These are phyloP conservation scores for Claviceps spartinae DNA, from an alignment of 2,329 filamentous ascomycete species.

Conservation along the genomic window DNA sequence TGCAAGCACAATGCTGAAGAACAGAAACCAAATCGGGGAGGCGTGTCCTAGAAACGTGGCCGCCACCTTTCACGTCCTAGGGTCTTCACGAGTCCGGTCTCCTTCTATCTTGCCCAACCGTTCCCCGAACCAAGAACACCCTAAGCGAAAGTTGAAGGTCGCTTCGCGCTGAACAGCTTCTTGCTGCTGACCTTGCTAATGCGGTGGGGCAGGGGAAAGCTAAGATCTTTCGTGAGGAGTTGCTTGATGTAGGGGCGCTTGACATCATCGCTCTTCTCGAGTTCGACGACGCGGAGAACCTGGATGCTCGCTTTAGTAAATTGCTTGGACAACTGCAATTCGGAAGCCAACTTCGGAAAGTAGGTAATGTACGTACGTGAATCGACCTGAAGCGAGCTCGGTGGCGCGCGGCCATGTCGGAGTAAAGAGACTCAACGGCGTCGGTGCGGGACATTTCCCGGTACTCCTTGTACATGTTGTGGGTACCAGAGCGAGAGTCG, in stretches of 20 bases:
- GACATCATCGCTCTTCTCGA: constrained; percentile 88
- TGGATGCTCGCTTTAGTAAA: constrained; percentile 23
- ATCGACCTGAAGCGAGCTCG: constrained; percentile 92
- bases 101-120: constrained; percentile 26
- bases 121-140: constrained; percentile 34
- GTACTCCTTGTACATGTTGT: constrained; percentile 99
- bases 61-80: too few species aligned
- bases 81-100: too few species aligned
- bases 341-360: neutral
- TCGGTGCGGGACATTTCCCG: constrained; percentile 94
- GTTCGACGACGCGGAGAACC: constrained; percentile 97
- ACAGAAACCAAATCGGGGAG: too few species aligned
- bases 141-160: constrained; percentile 97
- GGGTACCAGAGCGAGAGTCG: constrained; percentile 97
- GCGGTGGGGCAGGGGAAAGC: constrained; percentile 98
- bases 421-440: constrained; percentile 93
- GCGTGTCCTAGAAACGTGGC: too few species aligned
- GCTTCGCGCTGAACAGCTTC: constrained; percentile 86
- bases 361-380: constrained; percentile 62
- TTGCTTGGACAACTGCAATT: neutral
- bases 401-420: constrained; percentile 99
- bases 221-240: constrained; percentile 85
- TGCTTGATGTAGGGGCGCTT: constrained; percentile 99
- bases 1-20: too few species aligned
- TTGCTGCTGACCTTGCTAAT: constrained; percentile 67